Base-by-base conservation (phyloP, 1,139 yeast genomes). In the Blastobotrys serpentis region DNA sequence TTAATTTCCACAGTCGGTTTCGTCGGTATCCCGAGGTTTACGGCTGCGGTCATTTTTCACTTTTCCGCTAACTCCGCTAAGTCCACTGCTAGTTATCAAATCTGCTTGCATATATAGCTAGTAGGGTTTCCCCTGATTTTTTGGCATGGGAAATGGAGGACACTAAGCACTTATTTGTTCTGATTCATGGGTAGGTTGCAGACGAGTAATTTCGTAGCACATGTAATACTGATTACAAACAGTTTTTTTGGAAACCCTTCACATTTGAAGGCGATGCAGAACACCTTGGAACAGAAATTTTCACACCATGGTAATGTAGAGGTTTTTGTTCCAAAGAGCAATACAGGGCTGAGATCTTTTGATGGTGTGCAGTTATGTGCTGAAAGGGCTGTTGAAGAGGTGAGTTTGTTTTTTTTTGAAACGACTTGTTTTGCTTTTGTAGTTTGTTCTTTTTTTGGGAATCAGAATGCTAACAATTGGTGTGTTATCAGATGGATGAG, bases 341-440 rank as follows among this genome's bases (percentile, higher is more conserved):
- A 86, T 56, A 75, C 89, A 5, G 75, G 79, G 54, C 78, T 87
- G 74, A 82, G 82, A 59, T 86, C 96, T 0, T 87, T 87, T 60
- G 97, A 90, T 63, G 98, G 98, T 7, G 71, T 90, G 30, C 77
- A 76, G 52, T 70, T 82, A 26, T 81, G 89, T 54, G 90, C 95
- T 1, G 78, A 79, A 54, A 72, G 87, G 47, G 81, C 86, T 17
- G 66, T 87, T 18, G 67, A 75, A 3, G 96, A 89, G 56, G 65
- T 84, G 36, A 48, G 38, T 16, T 3, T 10, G n/a, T 10, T 8
- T 5, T 5, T 4, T 8, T 11, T 11, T n/a, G 34, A 4, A 30
- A 49, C 10, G 10, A 23, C 26, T 23, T 23, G 26, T 6, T 23
- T 10, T 23, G 8, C 26, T 23, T n/a, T n/a, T n/a, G n/a, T n/a